A percentile compares a stretch with the other conserved stretches of the same genome.
Conservation (phyloP, 805 yeast genomes). For the Pichia scutulata region DNA sequence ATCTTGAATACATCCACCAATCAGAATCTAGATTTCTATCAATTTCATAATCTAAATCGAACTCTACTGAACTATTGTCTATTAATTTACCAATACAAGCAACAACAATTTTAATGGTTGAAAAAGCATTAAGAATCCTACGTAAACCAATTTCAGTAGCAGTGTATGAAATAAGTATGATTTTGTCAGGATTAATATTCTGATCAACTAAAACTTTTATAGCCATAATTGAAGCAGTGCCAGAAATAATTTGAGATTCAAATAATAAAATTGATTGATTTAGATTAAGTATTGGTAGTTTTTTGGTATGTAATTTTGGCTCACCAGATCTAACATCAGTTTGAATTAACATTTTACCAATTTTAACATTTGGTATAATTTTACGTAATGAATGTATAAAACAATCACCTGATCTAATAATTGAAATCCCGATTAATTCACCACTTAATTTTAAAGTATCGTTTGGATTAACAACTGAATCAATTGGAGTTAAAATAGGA, state of each 20-base stretch:
- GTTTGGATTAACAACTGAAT: constrained; percentile 14
- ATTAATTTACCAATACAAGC: constrained; percentile 48
- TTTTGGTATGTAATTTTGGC: constrained; percentile 82
- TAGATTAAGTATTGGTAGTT: constrained; percentile 41
- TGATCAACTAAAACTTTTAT: constrained; percentile 81
- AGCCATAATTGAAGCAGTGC: constrained; percentile 94
- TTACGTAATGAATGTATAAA: constrained; percentile 72
- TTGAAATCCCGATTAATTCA: constrained; percentile 62
- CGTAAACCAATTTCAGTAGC: constrained; percentile 76
- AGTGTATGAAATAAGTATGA: constrained; percentile 61
- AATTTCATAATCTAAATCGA: constrained; percentile 26
- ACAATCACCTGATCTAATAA: constrained; percentile 89
- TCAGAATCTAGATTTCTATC: constrained; percentile 24
- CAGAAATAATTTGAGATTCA: constrained; percentile 85
- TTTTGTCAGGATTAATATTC: constrained; percentile 51
- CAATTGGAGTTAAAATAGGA: constrained; percentile 36
- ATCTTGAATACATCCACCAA: constrained; percentile 59
- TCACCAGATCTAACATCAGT: constrained; percentile 88
- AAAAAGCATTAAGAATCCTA: constrained; percentile 68
- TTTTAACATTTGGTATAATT: constrained; percentile 66
- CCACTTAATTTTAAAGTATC: constrained; percentile 32
- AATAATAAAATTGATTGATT: constrained; percentile 47
- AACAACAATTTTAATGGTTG: constrained; percentile 56
- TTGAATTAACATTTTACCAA: constrained; percentile 83
- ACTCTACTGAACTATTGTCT: constrained; percentile 14